Evolutionary conservation across 352 stramenopile genomes (phyloP).

Genomic region (Phytophthora cactorum): DNA sequence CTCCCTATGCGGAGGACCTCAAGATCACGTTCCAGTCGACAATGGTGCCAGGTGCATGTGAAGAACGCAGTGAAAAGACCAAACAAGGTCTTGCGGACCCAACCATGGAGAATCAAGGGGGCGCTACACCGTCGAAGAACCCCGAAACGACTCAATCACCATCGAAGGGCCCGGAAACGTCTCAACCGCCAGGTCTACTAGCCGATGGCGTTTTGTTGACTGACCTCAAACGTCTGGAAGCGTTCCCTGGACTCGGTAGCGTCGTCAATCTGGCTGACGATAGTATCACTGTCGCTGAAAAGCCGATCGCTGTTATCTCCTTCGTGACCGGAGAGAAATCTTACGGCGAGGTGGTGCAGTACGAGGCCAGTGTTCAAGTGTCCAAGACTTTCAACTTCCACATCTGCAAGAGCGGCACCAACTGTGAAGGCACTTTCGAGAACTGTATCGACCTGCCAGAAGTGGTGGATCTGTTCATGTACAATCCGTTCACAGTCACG

Average conservation of each 20-base stretch:
- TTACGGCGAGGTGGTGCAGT: slow-evolving; percentile 43
- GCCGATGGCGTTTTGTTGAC: slow-evolving; percentile 21
- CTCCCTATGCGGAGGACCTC: neutral
- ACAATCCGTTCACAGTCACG: slow-evolving; percentile 62
- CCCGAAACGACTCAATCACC: neutral
- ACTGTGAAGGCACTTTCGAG: slow-evolving; percentile 27
- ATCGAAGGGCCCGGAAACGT: too few relatives aligned
- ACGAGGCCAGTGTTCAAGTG: slow-evolving; percentile 30
- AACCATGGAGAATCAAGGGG: slow-evolving; percentile 19
- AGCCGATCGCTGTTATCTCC: slow-evolving; percentile 43
- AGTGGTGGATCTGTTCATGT: slow-evolving; percentile 60
- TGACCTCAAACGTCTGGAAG: slow-evolving; percentile 43
- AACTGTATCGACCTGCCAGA: slow-evolving; percentile 46
- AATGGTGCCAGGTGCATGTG: slow-evolving; percentile 50
- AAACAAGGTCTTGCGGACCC: slow-evolving; percentile 24
- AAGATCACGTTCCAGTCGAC: slow-evolving; percentile 44
- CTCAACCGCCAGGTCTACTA: slow-evolving; percentile 5
- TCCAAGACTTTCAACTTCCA: slow-evolving; percentile 54
- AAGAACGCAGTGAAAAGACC: slow-evolving; percentile 37
- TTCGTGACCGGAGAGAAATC: slow-evolving; percentile 53
- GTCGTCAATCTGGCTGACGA: slow-evolving; percentile 33
- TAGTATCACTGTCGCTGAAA: neutral
- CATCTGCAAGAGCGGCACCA: slow-evolving; percentile 27
- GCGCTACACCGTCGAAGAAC: neutral
- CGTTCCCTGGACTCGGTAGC: slow-evolving; percentile 42